phyloP scores from a whole-genome alignment of 1,284 basidiomycete genomes.

The Psilocybe mexicana region DNA sequence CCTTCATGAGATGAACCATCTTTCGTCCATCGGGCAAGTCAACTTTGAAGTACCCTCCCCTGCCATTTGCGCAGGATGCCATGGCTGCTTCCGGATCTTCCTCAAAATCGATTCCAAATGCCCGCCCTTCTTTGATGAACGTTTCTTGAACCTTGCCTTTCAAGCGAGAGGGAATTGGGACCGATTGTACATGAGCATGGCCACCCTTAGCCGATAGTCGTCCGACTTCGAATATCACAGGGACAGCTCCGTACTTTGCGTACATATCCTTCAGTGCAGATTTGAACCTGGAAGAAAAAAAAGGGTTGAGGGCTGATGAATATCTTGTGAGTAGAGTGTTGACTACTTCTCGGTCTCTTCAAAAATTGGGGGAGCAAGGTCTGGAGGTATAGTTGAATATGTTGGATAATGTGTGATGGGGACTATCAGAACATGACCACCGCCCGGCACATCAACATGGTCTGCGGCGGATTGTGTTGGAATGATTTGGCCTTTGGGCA shows the following conservation, averaged over 20 bases:
- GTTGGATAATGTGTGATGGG: conserved; percentile 76
- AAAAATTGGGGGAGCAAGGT: conserved; percentile 73
- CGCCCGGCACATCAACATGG: conserved; percentile 73
- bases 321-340: not conserved
- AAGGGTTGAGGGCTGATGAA: not conserved
- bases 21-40: conserved; percentile 86
- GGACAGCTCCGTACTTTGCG: conserved; percentile 64
- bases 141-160: conserved; percentile 64
- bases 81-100: conserved; percentile 66
- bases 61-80: conserved; percentile 49
- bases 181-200: conserved; percentile 88
- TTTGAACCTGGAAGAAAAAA: conserved; percentile 62
- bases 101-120: conserved; percentile 67
- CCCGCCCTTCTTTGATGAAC: conserved; percentile 69
- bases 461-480: conserved; percentile 65
- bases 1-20: conserved; percentile 83
- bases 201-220: conserved; percentile 84
- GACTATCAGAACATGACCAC: conserved; percentile 90
- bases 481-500: conserved; percentile 91
- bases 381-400: conserved; percentile 67
- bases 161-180: conserved; percentile 74
- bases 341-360: conserved; percentile 75
- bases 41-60: conserved; percentile 84
- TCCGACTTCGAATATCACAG: conserved; percentile 88
- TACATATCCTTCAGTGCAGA: conserved; percentile 72